Evolutionary conservation across 805 yeast species (phyloP).

Genomic region (Candida broadrunensis): DNA sequence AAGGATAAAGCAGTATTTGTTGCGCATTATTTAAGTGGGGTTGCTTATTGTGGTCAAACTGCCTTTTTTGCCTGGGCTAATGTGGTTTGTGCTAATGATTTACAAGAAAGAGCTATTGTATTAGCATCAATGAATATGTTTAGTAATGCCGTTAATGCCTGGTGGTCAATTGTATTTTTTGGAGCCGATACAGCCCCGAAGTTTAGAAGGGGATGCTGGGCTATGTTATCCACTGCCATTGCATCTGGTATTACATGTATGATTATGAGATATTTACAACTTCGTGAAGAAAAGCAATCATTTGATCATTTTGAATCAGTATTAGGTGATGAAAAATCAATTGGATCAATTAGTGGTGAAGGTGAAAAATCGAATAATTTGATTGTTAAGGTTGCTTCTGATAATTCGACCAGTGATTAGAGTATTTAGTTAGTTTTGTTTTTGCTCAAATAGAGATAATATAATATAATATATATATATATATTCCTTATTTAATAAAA

Average conservation of each 20-base stretch:
- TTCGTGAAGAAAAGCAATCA: not conserved
- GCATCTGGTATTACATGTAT: constrained; percentile 39
- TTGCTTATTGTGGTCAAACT: constrained; percentile 58
- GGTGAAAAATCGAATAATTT: not conserved
- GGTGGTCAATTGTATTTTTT: constrained; percentile 60
- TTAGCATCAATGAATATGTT: constrained; percentile 67
- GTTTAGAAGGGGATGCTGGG: constrained; percentile 52
- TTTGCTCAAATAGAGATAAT: no score
- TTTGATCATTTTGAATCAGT: not conserved
- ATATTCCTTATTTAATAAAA: no score
- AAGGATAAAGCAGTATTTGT: constrained; percentile 39
- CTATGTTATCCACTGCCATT: constrained; percentile 52
- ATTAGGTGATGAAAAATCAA: not conserved
- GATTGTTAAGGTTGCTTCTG: not conserved
- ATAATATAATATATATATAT: no score
- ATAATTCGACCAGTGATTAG: not conserved
- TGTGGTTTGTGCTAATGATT: constrained; percentile 53
- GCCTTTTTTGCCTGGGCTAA: constrained; percentile 65
- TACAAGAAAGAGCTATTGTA: constrained; percentile 62
- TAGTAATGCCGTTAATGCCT: constrained; percentile 59
- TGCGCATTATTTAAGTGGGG: constrained; percentile 55
- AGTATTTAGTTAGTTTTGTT: no score
- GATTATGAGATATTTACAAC: constrained; percentile 41
- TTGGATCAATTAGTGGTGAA: not conserved
- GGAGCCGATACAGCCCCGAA: constrained; percentile 51